phyloP scores from a whole-genome alignment of 352 stramenopile species.

The Phytopythium chamaehyphon region DNA sequence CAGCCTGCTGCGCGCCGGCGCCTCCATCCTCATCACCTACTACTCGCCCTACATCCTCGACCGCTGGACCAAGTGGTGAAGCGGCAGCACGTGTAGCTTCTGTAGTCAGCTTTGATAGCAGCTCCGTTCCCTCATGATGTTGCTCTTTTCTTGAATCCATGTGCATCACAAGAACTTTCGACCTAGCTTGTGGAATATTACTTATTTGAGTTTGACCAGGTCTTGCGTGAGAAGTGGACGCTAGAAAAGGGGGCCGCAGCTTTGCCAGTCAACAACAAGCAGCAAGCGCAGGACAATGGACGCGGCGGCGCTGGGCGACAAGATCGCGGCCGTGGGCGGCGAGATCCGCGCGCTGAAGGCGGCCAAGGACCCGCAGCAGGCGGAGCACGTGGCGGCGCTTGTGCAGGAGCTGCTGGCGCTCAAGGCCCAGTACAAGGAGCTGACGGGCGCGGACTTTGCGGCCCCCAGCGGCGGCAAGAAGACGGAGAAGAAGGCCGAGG shows the following conservation, averaged over 20 bases:
- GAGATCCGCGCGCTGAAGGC: constrained; percentile 82
- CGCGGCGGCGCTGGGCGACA: constrained; percentile 31
- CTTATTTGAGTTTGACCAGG: no score
- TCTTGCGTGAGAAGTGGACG: no score
- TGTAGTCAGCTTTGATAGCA: not conserved
- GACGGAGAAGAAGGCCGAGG: constrained; percentile 20
- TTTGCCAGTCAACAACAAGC: not conserved
- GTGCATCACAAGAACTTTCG: constrained; percentile 4
- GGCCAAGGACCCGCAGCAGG: constrained; percentile 56
- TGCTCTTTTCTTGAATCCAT: not conserved
- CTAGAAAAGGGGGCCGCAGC: no score
- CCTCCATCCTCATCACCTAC: constrained; percentile 99
- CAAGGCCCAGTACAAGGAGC: constrained; percentile 76
- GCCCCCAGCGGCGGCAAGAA: constrained; percentile 37
- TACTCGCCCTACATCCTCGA: constrained; percentile 91
- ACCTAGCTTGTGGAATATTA: no score
- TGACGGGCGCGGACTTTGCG: constrained; percentile 70
- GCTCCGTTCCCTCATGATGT: not conserved
- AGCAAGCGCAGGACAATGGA: constrained; percentile 13
- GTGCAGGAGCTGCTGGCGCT: constrained; percentile 64
- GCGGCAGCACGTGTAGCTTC: no score
- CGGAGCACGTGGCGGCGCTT: constrained; percentile 33
- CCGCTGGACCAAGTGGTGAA: constrained; percentile 73
- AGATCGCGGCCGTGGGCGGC: constrained; percentile 71
- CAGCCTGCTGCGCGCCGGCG: constrained; percentile 87